phyloP scores from a whole-genome alignment of 306 rosid species.

The Canavalia gladiata region DNA sequence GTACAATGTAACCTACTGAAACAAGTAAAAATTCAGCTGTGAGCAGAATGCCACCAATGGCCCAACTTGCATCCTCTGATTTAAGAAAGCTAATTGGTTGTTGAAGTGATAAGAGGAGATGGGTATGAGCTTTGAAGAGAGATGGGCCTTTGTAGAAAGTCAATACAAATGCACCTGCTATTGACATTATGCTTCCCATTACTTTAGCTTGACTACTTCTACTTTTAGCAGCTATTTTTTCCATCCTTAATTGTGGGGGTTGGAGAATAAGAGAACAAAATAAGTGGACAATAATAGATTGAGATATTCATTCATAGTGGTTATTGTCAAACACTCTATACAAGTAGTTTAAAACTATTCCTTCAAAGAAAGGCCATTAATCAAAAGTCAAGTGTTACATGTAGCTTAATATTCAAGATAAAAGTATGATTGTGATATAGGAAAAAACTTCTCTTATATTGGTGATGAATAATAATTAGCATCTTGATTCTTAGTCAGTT shows the following conservation, averaged over 20 bases:
- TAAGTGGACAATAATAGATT: background rate
- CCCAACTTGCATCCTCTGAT: constrained; percentile 65
- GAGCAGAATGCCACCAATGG: constrained; percentile 71
- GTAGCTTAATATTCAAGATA: background rate
- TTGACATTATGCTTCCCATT: constrained; percentile 80
- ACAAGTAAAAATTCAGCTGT: constrained; percentile 69
- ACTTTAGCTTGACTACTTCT: constrained; percentile 84
- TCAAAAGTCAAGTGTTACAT: background rate
- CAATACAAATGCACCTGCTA: constrained; percentile 83
- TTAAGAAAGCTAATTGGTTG: constrained; percentile 45
- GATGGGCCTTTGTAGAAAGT: constrained; percentile 82
- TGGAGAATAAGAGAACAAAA: background rate
- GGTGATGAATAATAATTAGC: too few species aligned
- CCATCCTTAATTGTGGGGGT: constrained; percentile 68
- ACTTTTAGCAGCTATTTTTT: constrained; percentile 64
- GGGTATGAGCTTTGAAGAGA: constrained; percentile 42
- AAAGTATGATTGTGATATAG: background rate
- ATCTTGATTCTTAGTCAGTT: too few species aligned
- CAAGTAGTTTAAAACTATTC: background rate
- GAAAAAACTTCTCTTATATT: too few species aligned
- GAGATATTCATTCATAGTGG: constrained; percentile 7
- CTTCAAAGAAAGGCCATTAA: background rate
- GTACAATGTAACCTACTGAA: constrained; percentile 86
- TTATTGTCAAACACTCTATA: background rate
- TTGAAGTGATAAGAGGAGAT: constrained; percentile 44